Conservation (phyloP, 345 rosid genomes). For the Sonneratia alba region DNA sequence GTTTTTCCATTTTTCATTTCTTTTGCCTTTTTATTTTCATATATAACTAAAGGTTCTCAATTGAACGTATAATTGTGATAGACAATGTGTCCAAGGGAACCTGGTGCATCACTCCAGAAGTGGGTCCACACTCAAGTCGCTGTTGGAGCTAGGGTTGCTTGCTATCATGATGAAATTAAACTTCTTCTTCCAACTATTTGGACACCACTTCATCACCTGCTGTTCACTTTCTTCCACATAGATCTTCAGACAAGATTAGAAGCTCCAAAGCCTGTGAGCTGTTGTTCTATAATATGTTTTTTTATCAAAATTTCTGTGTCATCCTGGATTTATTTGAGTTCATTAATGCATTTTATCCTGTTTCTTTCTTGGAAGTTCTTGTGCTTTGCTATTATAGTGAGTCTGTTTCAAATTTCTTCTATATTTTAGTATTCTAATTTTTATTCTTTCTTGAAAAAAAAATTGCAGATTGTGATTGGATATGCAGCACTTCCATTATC, state of each 20-base stretch:
- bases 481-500: slow-evolving; percentile 88
- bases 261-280: slow-evolving; percentile 93
- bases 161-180: slow-evolving; percentile 90
- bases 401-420: slow-evolving; percentile 7
- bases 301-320: background rate
- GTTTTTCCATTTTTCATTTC: background rate
- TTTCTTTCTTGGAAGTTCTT: background rate
- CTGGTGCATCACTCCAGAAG: slow-evolving; percentile 58
- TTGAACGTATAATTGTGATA: slow-evolving; percentile 23
- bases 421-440: slow-evolving; percentile 5
- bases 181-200: slow-evolving; percentile 81
- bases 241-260: slow-evolving; percentile 97
- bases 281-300: background rate
- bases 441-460: slow-evolving; percentile 10
- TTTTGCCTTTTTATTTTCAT: background rate
- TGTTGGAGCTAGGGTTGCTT: slow-evolving; percentile 71
- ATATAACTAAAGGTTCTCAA: background rate
- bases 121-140: slow-evolving; percentile 93
- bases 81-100: slow-evolving; percentile 88
- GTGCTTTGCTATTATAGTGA: background rate
- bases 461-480: slow-evolving; percentile 78
- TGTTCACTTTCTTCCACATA: slow-evolving; percentile 92
- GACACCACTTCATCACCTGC: slow-evolving; percentile 90
- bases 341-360: background rate
- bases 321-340: background rate